These are phyloP conservation scores for Nymphaea colorata DNA, from an alignment of 164 flowering plant genomes.

Conservation along the genomic window DNA sequence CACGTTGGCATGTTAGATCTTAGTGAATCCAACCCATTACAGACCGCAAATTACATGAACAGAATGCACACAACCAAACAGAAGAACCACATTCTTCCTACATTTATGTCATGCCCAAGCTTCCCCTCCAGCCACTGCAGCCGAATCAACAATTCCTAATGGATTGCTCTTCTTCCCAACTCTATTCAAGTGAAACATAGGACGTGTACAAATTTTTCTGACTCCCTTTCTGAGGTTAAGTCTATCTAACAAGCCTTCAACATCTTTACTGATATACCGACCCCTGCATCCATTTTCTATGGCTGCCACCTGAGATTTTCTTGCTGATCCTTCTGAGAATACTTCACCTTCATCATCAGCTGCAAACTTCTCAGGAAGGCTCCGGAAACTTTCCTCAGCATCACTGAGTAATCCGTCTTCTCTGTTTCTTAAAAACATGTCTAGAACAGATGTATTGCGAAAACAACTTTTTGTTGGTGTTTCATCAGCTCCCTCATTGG, in stretches of 20 bases:
- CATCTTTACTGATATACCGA: slow-evolving; percentile 25
- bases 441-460: slow-evolving; percentile 1
- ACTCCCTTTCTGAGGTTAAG: slow-evolving; percentile 54
- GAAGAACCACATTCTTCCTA: background rate
- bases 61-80: background rate
- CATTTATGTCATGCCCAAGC: slow-evolving; percentile 22
- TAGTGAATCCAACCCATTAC: no score
- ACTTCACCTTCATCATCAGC: slow-evolving; percentile 24
- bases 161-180: slow-evolving; percentile 24
- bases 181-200: slow-evolving; percentile 60
- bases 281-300: slow-evolving; percentile 15
- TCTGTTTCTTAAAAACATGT: slow-evolving; percentile 17
- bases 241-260: slow-evolving; percentile 35
- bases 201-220: slow-evolving; percentile 55
- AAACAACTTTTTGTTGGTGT: slow-evolving; percentile 9
- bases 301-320: slow-evolving; percentile 5
- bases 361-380: slow-evolving; percentile 18
- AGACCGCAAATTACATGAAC: no score
- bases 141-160: slow-evolving; percentile 27
- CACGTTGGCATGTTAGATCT: no score
- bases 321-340: slow-evolving; percentile 10
- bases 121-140: slow-evolving; percentile 27
- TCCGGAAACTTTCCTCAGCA: slow-evolving; percentile 29
- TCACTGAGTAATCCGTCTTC: slow-evolving; percentile 27
- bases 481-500: slow-evolving; percentile 4